Evolutionary conservation across 2,329 filamentous ascomycete genomes (phyloP).

Genomic region (Cladosporium velox): DNA sequence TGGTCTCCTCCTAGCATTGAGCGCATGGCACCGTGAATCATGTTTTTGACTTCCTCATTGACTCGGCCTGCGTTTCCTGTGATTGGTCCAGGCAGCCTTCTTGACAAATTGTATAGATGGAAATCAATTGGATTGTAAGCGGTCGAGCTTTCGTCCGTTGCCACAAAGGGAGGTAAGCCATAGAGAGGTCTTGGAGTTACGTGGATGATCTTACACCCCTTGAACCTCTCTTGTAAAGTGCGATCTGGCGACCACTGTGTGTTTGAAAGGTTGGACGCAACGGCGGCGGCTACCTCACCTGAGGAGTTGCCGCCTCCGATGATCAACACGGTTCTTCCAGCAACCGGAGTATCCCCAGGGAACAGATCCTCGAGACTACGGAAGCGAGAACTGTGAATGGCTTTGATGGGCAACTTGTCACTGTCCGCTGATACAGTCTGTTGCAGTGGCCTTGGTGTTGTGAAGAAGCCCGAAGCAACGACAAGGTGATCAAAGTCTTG

Average conservation of each 20-base stretch:
- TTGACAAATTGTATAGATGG: slow-evolving; percentile 67
- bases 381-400: slow-evolving; percentile 70
- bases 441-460: slow-evolving; percentile 58
- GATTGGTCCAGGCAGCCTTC: slow-evolving; percentile 60
- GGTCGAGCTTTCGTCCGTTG: slow-evolving; percentile 39
- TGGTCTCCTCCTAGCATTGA: slow-evolving; percentile 50
- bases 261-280: slow-evolving; percentile 71
- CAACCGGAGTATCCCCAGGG: slow-evolving; percentile 13
- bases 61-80: slow-evolving; percentile 67
- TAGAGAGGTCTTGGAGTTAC: slow-evolving; percentile 70
- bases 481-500: slow-evolving; percentile 69
- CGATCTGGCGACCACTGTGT: slow-evolving; percentile 54
- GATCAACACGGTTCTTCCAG: slow-evolving; percentile 66
- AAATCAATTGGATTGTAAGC: slow-evolving; percentile 74
- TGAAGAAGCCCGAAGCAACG: slow-evolving; percentile 76
- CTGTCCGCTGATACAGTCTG: slow-evolving; percentile 44
- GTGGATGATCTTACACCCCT: slow-evolving; percentile 63
- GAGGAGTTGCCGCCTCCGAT: slow-evolving; percentile 83
- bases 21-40: slow-evolving; percentile 33
- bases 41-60: slow-evolving; percentile 49
- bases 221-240: slow-evolving; percentile 29
- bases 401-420: slow-evolving; percentile 38
- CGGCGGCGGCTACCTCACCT: slow-evolving; percentile 71
- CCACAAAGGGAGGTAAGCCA: slow-evolving; percentile 62
- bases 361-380: slow-evolving; percentile 51